Evolutionary conservation across 2,329 filamentous ascomycete genomes (phyloP).

Genomic region (Aureobasidium sp.): DNA sequence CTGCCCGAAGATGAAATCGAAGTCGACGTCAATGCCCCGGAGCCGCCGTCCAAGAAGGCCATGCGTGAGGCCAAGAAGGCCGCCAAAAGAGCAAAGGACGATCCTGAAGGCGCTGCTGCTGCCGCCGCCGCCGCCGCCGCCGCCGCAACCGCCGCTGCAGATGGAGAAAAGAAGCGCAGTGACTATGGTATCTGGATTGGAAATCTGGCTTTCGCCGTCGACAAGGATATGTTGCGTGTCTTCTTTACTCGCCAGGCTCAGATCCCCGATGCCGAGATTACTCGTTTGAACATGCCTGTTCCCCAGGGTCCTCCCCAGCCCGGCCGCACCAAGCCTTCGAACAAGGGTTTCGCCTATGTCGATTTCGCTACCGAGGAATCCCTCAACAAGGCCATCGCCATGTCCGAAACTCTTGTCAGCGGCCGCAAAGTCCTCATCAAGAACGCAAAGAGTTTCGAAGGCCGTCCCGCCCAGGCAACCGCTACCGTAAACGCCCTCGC

Average conservation of each 20-base stretch:
- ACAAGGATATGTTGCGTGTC: conserved; percentile 62
- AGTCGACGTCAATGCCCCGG: conserved; percentile 80
- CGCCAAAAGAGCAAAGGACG: conserved; percentile 16
- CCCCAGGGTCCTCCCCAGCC: conserved; percentile 35
- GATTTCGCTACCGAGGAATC: conserved; percentile 68
- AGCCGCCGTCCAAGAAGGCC: conserved; percentile 91
- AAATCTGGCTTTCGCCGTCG: conserved; percentile 79
- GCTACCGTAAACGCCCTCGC: conserved; percentile 19
- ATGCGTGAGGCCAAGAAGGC: conserved; percentile 79
- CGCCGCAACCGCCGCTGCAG: conserved; percentile 6
- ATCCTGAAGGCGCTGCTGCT: conserved; percentile 11
- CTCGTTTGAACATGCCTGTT: conserved; percentile 71
- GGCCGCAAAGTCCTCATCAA: conserved; percentile 87
- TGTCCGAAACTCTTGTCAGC: conserved; percentile 74
- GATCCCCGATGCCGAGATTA: conserved; percentile 60
- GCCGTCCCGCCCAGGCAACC: conserved; percentile 64
- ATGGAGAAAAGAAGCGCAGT: conserved; percentile 49
- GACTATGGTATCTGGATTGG: conserved; percentile 91
- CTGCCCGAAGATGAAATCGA: conserved; percentile 62
- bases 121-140: neutral
- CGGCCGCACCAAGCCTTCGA: conserved; percentile 45
- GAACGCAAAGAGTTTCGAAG: conserved; percentile 80
- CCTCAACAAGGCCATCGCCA: conserved; percentile 66
- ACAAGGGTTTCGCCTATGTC: conserved; percentile 94
- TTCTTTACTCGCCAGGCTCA: conserved; percentile 67